A percentile compares a stretch with the other conserved stretches of the same genome.
phyloP scores from a whole-genome alignment of 768 basidiomycete species.

The Porpolomopsis calyptriformis region DNA sequence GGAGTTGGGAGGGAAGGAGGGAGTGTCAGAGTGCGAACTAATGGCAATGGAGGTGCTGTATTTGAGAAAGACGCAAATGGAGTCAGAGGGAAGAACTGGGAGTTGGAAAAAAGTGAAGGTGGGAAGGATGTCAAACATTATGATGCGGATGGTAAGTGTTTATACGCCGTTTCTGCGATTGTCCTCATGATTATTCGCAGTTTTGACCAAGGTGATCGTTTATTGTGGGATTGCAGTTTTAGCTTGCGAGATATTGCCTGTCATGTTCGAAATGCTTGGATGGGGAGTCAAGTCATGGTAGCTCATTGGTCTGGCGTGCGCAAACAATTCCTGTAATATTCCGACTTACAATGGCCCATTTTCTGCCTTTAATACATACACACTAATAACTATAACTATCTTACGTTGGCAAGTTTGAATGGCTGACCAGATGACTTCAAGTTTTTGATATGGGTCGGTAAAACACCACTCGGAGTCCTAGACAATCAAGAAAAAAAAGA shows the following conservation, averaged over 20 bases:
- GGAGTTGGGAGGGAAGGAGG: conserved; percentile 14
- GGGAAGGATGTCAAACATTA: conserved; percentile 50
- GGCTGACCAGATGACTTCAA: too few species aligned
- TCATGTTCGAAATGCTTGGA: conserved; percentile 56
- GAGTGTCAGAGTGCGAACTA: conserved; percentile 2
- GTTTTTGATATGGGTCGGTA: too few species aligned
- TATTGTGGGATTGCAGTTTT: conserved; percentile 79
- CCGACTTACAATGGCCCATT: too few species aligned
- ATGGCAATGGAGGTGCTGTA: conserved; percentile 12
- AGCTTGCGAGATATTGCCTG: conserved; percentile 49
- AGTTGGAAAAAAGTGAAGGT: conserved; percentile 16
- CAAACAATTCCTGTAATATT: too few species aligned
- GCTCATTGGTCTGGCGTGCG: too few species aligned
- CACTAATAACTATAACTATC: too few species aligned
- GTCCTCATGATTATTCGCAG: conserved; percentile 25
- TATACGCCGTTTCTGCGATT: conserved; percentile 3
- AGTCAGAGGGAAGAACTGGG: conserved; percentile 9
- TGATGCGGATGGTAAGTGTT: conserved; percentile 71
- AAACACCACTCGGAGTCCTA: too few species aligned
- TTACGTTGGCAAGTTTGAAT: too few species aligned
- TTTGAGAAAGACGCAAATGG: conserved; percentile 12
- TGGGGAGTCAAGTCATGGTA: conserved; percentile 50
- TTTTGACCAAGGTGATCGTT: conserved; percentile 82
- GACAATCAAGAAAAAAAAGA: too few species aligned
- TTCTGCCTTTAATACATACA: too few species aligned